phyloP scores from a whole-genome alignment of 352 stramenopile species.

The Thraustochytrium sp. region DNA sequence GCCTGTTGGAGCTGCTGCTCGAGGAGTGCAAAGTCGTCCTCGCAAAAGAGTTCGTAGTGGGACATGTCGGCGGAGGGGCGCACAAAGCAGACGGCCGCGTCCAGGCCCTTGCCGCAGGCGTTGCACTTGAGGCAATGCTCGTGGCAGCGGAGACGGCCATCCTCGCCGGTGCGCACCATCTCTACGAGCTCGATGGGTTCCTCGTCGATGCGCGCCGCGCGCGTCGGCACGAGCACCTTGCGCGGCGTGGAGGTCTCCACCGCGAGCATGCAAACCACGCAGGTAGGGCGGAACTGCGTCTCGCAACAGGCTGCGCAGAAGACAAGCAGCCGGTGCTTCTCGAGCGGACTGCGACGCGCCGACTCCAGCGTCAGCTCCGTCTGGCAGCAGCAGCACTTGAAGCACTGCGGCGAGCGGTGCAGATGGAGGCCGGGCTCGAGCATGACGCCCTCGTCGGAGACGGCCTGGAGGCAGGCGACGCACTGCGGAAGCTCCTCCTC shows the following conservation, averaged over 20 bases:
- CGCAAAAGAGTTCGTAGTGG: not conserved
- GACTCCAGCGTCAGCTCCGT: not conserved
- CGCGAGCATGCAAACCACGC: not conserved
- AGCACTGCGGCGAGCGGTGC: not conserved
- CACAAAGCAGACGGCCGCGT: not conserved
- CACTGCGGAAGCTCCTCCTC: slow-evolving; percentile 10
- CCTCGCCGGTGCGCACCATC: not conserved
- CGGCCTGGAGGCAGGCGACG: not conserved
- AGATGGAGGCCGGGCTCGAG: not conserved
- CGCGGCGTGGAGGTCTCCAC: not conserved
- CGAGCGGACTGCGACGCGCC: not conserved
- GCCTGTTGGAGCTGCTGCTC: not conserved
- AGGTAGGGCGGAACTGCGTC: not conserved
- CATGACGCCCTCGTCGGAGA: not conserved
- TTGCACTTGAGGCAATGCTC: not conserved
- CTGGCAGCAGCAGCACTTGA: not conserved
- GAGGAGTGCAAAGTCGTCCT: not conserved
- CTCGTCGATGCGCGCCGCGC: not conserved
- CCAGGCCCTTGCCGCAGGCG: not conserved
- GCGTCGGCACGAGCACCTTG: slow-evolving; percentile 22
- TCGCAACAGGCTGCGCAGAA: slow-evolving; percentile 1
- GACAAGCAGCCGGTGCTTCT: not conserved
- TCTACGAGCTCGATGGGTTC: slow-evolving; percentile 12
- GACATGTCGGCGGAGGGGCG: not conserved
- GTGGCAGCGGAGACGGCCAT: slow-evolving; percentile 7